Base-by-base conservation (phyloP, 2,329 filamentous ascomycete species). In the Ceratocystis harringtonii region DNA sequence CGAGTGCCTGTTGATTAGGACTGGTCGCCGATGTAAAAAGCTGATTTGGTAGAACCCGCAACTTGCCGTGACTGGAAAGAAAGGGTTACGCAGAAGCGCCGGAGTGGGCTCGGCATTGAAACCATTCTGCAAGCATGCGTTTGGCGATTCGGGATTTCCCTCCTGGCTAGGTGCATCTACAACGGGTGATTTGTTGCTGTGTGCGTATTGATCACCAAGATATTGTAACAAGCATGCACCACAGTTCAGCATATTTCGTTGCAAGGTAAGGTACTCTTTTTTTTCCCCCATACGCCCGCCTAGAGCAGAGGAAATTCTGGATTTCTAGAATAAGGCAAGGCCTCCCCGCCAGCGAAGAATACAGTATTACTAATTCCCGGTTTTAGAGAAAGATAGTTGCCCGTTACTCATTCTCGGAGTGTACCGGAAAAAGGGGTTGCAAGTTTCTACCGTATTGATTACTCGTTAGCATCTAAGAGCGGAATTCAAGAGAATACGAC, bases 101-200 rank as follows among this genome's bases (percentile, higher is more conserved):
- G 60, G 60, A 45, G 60, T 22, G 43, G 36, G 44, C 60, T 62
- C 60, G 36, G 60, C 25, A 62, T 62, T 62, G 60, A 45, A 17
- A 3, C 1, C 5, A 25, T 17, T 17, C 15, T 50, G 10, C 5
- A n/a, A 19, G 36, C 4, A 41, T 15, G 36, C 36, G 3, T 41
- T 15, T 12, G 12, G 36, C 36, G 36, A 41, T 41, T 41, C 12
- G 12, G 36, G 36, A 3, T 15, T 41, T 41, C 36, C 36, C 12
- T 41, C 10, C 36, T 41, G 36, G 36, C 36, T 41, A 5, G 36
- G 36, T 41, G 36, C 10, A 15, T 15, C 10, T 41, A 41, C 36
- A 41, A 41, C 12, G 10, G 12, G 10, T 41, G 36, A 15, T 41
- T 41, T 41, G 12, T 4, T 41, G 8, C 3, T 36, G 22, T 25